Evolutionary conservation across 257 asterid genomes (phyloP), one percentile per base, ranked within the genome.

Genomic region (Nicotiana tabacum): DNA sequence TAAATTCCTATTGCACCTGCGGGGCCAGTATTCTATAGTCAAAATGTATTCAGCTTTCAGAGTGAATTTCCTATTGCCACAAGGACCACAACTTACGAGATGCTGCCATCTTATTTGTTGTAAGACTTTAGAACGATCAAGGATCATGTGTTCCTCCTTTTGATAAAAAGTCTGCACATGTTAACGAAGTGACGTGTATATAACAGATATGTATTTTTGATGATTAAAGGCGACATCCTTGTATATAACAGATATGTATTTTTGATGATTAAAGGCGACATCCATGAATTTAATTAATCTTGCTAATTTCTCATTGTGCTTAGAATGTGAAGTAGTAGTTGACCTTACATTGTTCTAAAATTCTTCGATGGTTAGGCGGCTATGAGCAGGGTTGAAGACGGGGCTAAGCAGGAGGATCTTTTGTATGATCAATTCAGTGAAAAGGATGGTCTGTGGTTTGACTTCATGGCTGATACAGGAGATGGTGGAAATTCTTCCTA

Each of bases 381-480:
- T 81, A 96, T 96, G 98, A 96, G 95, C 90, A 89, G 83, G 85
- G 94, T 87, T 72, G 93, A 96, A 90, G 98, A 93, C 86, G 94
- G 90, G 86, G 89, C 94, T 68, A 89, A 92, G 88, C 91, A 90
- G 85, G 97, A 85, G 33, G 98, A 92, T 91, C 95, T 96, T 80
- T 85, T 96, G 86, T 96, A 96, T 53, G 97, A 94, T 84, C 99
- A 96, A 83, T 93, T 90, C 79, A 89, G 92, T 77, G 98, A 89
- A 82, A 87, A 87, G 83, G 98, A 96, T 55, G 99, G 95, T 85
- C 77, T 96, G 70, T 96, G 99, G 99, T 96, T 96, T 86, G 99
- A 96, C 89, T 96, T 96, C 87, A 96, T 96, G 99, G 98, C 98
- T 68, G 99, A 96, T 87, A 96, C 99, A 16, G 99, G 99, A 33